Percentiles rank a stretch among this genome's conserved stretches.
Conservation (phyloP, 2,329 filamentous ascomycete genomes). For the Colletotrichum spinosum region DNA sequence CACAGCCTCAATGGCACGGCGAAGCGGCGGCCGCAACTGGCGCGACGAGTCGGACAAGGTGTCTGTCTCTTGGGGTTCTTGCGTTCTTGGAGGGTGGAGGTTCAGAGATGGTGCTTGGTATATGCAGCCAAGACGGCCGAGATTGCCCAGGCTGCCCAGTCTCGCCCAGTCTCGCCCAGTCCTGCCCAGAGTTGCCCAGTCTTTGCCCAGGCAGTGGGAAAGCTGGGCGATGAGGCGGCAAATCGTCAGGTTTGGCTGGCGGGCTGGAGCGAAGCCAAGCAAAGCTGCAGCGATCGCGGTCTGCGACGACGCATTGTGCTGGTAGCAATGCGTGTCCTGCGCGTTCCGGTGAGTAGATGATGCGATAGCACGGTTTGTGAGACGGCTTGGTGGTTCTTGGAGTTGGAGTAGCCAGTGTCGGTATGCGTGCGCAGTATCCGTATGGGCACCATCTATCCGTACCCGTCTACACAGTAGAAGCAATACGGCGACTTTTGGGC, state of each 20-base stretch:
- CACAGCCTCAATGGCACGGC: constrained; percentile 34
- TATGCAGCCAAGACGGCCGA: constrained; percentile 36
- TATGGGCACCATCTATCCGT: too few relatives aligned
- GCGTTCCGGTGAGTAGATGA: constrained; percentile 10
- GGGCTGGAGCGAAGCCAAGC: constrained; percentile 17
- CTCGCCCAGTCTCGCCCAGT: constrained; percentile 24
- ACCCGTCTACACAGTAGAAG: not conserved
- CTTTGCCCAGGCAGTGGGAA: constrained; percentile 15
- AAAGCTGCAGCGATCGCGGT: constrained; percentile 11
- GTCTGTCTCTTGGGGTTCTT: too few relatives aligned
- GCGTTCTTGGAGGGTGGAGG: constrained; percentile 1
- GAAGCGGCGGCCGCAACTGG: constrained; percentile 28
- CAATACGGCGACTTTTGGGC: not conserved
- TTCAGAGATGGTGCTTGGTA: constrained; percentile 27
- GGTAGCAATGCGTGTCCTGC: constrained; percentile 7
- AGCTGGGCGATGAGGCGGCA: constrained; percentile 33
- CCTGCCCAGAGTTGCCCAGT: not conserved
- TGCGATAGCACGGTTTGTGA: constrained; percentile 34
- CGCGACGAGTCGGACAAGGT: not conserved
- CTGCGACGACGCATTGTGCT: constrained; percentile 14
- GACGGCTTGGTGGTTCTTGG: constrained; percentile 23
- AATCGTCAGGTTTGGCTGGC: constrained; percentile 24
- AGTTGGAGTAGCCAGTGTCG: too few relatives aligned
- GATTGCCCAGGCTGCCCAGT: constrained; percentile 27
- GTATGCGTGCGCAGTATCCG: too few relatives aligned